Percentiles rank a stretch among this genome's conserved stretches.
phyloP scores from a whole-genome alignment of 108 stramenopile species.

The Nitzschia sp. region DNA sequence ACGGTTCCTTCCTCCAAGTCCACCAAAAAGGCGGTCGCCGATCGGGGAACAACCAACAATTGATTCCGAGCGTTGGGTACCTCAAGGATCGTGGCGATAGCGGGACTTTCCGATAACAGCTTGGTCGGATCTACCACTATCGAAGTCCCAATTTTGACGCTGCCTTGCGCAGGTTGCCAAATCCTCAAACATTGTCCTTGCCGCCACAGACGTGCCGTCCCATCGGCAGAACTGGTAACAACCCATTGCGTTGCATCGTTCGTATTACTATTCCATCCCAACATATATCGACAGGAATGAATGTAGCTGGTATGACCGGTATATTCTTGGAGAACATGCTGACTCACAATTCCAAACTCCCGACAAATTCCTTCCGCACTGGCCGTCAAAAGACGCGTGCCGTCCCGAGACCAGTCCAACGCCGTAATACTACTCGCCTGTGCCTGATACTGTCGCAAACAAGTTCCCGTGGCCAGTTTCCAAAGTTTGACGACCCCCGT shows the following conservation, averaged over 20 bases:
- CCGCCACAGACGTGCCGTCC: constrained; percentile 88
- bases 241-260: constrained; percentile 33
- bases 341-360: constrained; percentile 78
- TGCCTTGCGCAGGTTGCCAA: constrained; percentile 12
- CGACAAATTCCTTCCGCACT: constrained; percentile 69
- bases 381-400: constrained; percentile 68
- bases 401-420: constrained; percentile 63
- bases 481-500: constrained; percentile 82
- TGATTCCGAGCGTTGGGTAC: constrained; percentile 56
- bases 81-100: constrained; percentile 57
- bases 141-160: neutral
- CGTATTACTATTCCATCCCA: constrained; percentile 18
- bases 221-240: constrained; percentile 89
- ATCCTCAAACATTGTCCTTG: constrained; percentile 17
- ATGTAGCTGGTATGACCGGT: constrained; percentile 85
- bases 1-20: constrained; percentile 49
- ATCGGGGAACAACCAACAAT: constrained; percentile 72
- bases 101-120: constrained; percentile 25
- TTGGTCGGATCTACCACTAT: constrained; percentile 38
- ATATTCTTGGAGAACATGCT: constrained; percentile 83
- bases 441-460: constrained; percentile 64
- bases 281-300: constrained; percentile 61
- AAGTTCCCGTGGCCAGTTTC: constrained; percentile 76
- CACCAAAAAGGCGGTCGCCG: constrained; percentile 62
- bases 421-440: constrained; percentile 59